A percentile compares a stretch with the other conserved stretches of the same genome.
Evolutionary conservation across 2,329 filamentous ascomycete species (phyloP).

Genomic region (Talaromyces verruculosus): DNA sequence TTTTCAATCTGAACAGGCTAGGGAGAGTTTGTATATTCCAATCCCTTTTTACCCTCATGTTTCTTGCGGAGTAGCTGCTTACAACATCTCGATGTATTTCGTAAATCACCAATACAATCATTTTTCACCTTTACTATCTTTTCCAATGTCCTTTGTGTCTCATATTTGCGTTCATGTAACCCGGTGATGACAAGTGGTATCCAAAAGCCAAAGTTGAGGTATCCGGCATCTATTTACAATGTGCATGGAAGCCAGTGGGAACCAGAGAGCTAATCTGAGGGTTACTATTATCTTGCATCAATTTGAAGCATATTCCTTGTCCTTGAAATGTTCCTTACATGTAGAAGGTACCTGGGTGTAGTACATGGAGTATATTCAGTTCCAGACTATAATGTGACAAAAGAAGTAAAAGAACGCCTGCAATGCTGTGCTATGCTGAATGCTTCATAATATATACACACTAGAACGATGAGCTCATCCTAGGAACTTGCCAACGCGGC

Average conservation of each 20-base stretch:
- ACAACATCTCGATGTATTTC: not conserved
- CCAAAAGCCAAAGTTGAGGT: slow-evolving; percentile 51
- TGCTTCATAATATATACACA: slow-evolving; percentile 14
- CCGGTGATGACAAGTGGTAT: slow-evolving; percentile 42
- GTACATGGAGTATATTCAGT: not conserved
- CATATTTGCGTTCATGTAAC: slow-evolving; percentile 24
- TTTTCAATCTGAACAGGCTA: slow-evolving; percentile 45
- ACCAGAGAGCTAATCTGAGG: slow-evolving; percentile 51
- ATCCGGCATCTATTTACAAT: slow-evolving; percentile 34
- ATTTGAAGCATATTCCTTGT: not conserved
- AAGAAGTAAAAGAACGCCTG: slow-evolving; percentile 11
- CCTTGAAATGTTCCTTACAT: not conserved
- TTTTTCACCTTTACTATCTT: not conserved
- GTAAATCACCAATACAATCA: not conserved
- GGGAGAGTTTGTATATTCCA: slow-evolving; percentile 18
- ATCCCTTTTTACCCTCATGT: not conserved
- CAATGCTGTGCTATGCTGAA: slow-evolving; percentile 17
- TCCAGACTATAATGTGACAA: not conserved
- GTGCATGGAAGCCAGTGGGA: slow-evolving; percentile 45
- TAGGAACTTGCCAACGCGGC: slow-evolving; percentile 76
- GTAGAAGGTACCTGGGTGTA: not conserved
- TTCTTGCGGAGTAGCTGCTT: too few species aligned
- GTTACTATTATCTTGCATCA: slow-evolving; percentile 20
- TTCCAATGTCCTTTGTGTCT: not conserved
- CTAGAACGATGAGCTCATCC: slow-evolving; percentile 43